phyloP scores from a whole-genome alignment of 75 land plant genomes.

The Chamaecyparis obtusa region DNA sequence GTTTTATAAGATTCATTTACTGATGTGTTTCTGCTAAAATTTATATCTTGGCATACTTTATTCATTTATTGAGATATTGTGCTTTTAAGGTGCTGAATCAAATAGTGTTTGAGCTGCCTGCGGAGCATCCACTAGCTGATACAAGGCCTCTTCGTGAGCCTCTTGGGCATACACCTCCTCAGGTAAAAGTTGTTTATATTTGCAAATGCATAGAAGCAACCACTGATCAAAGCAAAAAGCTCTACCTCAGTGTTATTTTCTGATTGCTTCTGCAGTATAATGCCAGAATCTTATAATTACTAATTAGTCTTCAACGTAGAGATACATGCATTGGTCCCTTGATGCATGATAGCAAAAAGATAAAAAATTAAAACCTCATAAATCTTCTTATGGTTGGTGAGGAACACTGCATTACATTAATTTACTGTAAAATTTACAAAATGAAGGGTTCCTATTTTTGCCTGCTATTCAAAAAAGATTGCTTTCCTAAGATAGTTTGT shows the following conservation, averaged over 20 bases:
- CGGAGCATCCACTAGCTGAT: slow-evolving; percentile 91
- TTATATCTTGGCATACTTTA: not conserved
- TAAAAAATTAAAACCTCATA: not conserved
- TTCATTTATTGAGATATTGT: not conserved
- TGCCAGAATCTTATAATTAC: not conserved
- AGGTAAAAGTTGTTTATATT: slow-evolving; percentile 30
- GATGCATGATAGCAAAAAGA: not conserved
- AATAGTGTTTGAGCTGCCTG: slow-evolving; percentile 90
- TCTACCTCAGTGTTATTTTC: not conserved
- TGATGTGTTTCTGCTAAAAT: not conserved
- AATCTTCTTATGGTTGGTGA: not conserved
- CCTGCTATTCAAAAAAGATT: not conserved
- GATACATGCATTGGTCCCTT: not conserved
- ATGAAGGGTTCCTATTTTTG: not conserved
- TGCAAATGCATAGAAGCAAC: not conserved
- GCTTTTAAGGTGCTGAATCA: slow-evolving; percentile 87
- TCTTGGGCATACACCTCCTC: slow-evolving; percentile 94
- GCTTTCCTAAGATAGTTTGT: not conserved
- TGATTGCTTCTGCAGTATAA: not conserved
- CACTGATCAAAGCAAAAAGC: not conserved
- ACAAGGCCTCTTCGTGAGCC: slow-evolving; percentile 86
- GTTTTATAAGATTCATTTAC: not conserved
- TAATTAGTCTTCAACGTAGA: not conserved
- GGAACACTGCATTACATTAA: not conserved
- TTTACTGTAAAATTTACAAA: not conserved